Evolutionary conservation across 2,329 filamentous ascomycete genomes (phyloP).

Genomic region (Epichloe typhina): DNA sequence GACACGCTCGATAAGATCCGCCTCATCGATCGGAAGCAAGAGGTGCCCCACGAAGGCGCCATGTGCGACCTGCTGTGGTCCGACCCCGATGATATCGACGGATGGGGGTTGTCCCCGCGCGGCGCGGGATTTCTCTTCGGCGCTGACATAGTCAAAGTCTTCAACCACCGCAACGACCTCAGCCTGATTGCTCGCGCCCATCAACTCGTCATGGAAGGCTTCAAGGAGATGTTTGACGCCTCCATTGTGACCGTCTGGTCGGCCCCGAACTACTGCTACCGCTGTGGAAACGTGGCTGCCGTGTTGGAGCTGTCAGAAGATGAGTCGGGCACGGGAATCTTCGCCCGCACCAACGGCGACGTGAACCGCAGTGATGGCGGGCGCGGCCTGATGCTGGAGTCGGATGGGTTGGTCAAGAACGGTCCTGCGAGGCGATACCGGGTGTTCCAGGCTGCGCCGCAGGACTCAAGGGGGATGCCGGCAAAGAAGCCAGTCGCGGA

Average conservation of each 20-base stretch:
- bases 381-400: slow-evolving; percentile 35
- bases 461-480: slow-evolving; percentile 89
- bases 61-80: slow-evolving; percentile 99
- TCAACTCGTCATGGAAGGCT: slow-evolving; percentile 97
- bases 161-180: slow-evolving; percentile 90
- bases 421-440: slow-evolving; percentile 84
- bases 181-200: slow-evolving; percentile 87
- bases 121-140: slow-evolving; percentile 95
- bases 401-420: slow-evolving; percentile 28
- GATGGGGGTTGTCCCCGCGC: slow-evolving; percentile 87
- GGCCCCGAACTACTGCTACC: slow-evolving; percentile 92
- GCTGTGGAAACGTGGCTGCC: slow-evolving; percentile 89
- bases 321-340: slow-evolving; percentile 56
- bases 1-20: slow-evolving; percentile 94
- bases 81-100: slow-evolving; percentile 94
- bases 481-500: slow-evolving; percentile 97
- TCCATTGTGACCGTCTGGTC: slow-evolving; percentile 99
- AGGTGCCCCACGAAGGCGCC: slow-evolving; percentile 94
- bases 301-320: slow-evolving; percentile 90
- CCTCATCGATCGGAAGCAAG: slow-evolving; percentile 88
- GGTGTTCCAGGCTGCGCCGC: slow-evolving; percentile 92
- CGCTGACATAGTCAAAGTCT: slow-evolving; percentile 86
- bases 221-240: slow-evolving; percentile 97
- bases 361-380: slow-evolving; percentile 42
- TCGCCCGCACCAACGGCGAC: slow-evolving; percentile 60